Conservation (phyloP, 116 monocot species). For the Phalaenopsis hybrid region DNA sequence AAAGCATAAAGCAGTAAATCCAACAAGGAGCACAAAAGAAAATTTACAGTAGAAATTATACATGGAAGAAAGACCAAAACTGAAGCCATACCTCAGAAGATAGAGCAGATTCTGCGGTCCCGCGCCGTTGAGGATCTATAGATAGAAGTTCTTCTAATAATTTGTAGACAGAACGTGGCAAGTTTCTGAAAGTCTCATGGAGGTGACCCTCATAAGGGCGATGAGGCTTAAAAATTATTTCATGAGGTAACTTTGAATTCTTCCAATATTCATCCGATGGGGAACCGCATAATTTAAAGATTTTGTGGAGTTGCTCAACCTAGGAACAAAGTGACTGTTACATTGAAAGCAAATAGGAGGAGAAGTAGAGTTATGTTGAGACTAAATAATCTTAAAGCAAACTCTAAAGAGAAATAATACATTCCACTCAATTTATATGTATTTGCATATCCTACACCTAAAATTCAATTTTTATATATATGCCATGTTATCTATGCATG, state of each 20-base stretch:
- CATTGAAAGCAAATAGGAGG: background rate
- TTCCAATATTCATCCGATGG: constrained; percentile 95
- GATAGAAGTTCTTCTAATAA: constrained; percentile 71
- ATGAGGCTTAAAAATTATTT: constrained; percentile 83
- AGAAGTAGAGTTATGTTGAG: background rate
- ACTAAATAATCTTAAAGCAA: background rate
- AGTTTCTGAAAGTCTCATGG: constrained; percentile 41
- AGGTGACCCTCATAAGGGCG: constrained; percentile 65
- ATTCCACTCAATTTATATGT: too few species aligned
- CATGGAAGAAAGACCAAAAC: background rate
- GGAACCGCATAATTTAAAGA: constrained; percentile 96
- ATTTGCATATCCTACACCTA: too few species aligned
- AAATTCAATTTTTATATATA: too few species aligned
- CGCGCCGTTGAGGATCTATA: constrained; percentile 79
- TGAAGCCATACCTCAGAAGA: constrained; percentile 46
- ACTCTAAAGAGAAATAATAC: too few species aligned
- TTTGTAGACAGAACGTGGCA: constrained; percentile 36
- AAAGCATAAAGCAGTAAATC: background rate
- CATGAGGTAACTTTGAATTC: constrained; percentile 86
- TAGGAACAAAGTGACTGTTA: constrained; percentile 16
- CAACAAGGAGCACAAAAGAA: background rate
- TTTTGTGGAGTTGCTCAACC: constrained; percentile 92
- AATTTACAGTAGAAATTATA: background rate
- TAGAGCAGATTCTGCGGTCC: constrained; percentile 76
- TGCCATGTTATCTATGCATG: too few species aligned